Evolutionary conservation across 768 basidiomycete genomes (phyloP).

Genomic region (Agaricus sinodeliciosus): DNA sequence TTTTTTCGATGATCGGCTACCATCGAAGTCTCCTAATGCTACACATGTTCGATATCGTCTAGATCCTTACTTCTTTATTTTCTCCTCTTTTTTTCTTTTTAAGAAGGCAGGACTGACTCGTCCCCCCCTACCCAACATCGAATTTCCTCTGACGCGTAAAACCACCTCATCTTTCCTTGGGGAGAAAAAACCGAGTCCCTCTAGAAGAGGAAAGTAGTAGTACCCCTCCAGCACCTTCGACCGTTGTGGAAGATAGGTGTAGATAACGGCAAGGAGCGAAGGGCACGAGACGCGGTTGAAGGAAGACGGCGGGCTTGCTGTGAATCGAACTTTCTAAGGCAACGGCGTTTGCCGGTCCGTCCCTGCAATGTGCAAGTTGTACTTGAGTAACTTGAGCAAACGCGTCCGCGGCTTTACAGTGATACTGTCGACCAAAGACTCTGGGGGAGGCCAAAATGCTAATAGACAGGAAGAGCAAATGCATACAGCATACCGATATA

Average conservation of each 20-base stretch:
- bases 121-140: slow-evolving; percentile 17
- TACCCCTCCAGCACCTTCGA: slow-evolving; percentile 9
- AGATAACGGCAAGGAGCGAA: slow-evolving; percentile 14
- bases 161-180: slow-evolving; percentile 23
- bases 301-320: background rate
- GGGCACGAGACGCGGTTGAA: slow-evolving; percentile 12
- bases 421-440: no score
- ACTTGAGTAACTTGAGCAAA: no score
- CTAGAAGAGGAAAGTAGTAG: slow-evolving; percentile 22
- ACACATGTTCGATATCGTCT: slow-evolving; percentile 22
- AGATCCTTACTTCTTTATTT: no score
- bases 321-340: background rate
- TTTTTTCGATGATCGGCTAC: no score
- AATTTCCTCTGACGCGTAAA: slow-evolving; percentile 20
- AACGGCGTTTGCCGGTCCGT: background rate
- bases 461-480: no score
- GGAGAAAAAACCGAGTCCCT: slow-evolving; percentile 8
- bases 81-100: slow-evolving; percentile 5
- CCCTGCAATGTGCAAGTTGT: background rate
- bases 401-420: no score
- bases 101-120: slow-evolving; percentile 19
- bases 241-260: slow-evolving; percentile 13
- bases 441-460: no score
- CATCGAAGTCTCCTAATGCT: background rate
- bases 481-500: no score